These are phyloP conservation scores for Cylindrotheca closterium DNA, from an alignment of 108 stramenopile species.

Conservation along the genomic window DNA sequence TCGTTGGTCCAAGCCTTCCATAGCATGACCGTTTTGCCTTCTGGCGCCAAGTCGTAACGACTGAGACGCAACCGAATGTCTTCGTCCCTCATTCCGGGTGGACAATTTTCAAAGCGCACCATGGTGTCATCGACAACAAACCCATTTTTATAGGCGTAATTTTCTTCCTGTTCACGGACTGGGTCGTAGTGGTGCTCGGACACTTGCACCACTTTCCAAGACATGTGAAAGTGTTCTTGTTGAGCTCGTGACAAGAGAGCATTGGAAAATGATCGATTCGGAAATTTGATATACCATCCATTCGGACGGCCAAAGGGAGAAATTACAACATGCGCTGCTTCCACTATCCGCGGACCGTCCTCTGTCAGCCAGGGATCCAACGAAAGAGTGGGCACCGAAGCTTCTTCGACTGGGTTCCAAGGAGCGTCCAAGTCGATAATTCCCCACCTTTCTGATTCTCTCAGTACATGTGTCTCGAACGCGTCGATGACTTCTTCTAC, in stretches of 20 bases:
- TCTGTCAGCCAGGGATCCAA: background rate
- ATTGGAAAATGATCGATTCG: constrained; percentile 42
- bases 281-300: constrained; percentile 46
- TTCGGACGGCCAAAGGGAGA: constrained; percentile 48
- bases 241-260: constrained; percentile 26
- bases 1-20: constrained; percentile 30
- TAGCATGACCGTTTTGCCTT: constrained; percentile 17
- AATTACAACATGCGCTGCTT: constrained; percentile 38
- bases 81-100: constrained; percentile 11
- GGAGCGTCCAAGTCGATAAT: constrained; percentile 46
- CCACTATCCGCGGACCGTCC: constrained; percentile 1
- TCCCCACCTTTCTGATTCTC: constrained; percentile 15
- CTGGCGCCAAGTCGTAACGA: constrained; percentile 39
- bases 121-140: constrained; percentile 38
- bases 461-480: constrained; percentile 19
- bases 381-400: constrained; percentile 9
- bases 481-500: constrained; percentile 36
- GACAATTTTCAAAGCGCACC: constrained; percentile 55
- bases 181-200: constrained; percentile 15
- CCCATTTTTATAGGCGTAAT: constrained; percentile 6
- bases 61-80: constrained; percentile 30
- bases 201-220: constrained; percentile 37
- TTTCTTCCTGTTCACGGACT: background rate
- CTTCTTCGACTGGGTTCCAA: constrained; percentile 29
- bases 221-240: constrained; percentile 14